phyloP scores from a whole-genome alignment of 1,139 yeast genomes.

The Suhomyces choctaworum region DNA sequence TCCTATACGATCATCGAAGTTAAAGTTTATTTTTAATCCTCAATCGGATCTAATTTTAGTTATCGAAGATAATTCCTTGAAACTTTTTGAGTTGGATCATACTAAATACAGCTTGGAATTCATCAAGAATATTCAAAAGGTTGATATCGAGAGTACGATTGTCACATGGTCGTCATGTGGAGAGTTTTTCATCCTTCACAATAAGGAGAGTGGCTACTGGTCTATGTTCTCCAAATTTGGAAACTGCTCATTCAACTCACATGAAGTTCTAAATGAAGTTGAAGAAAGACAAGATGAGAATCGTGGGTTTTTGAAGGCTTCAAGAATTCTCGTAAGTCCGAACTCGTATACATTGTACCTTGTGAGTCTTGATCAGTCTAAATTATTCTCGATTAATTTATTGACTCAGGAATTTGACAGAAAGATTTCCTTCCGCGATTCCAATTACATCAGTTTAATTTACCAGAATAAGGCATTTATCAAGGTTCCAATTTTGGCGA shows the following conservation, averaged over 20 bases:
- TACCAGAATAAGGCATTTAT: slow-evolving; percentile 21
- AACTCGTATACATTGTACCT: slow-evolving; percentile 30
- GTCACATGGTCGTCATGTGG: slow-evolving; percentile 42
- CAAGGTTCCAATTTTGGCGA: slow-evolving; percentile 37
- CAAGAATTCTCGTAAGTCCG: slow-evolving; percentile 25
- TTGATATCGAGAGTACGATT: slow-evolving; percentile 6
- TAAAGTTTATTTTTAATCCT: slow-evolving; percentile 27
- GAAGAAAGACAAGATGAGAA: slow-evolving; percentile 19
- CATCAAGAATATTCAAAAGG: slow-evolving; percentile 15
- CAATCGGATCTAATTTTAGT: slow-evolving; percentile 25
- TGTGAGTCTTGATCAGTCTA: slow-evolving; percentile 20
- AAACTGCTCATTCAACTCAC: slow-evolving; percentile 30
- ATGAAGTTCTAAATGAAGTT: slow-evolving; percentile 26
- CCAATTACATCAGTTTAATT: slow-evolving; percentile 30
- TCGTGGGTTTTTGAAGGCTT: slow-evolving; percentile 26
- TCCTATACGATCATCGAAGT: not conserved
- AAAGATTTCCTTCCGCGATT: slow-evolving; percentile 25
- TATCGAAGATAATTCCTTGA: slow-evolving; percentile 12
- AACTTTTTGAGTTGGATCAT: slow-evolving; percentile 18
- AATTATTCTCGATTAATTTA: slow-evolving; percentile 27
- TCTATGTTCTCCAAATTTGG: slow-evolving; percentile 40
- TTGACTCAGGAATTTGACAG: slow-evolving; percentile 18
- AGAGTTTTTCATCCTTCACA: slow-evolving; percentile 28
- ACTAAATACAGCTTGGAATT: slow-evolving; percentile 11
- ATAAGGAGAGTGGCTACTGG: slow-evolving; percentile 31